These are phyloP conservation scores for Tillandsia leiboldiana DNA, from an alignment of 176 grass and related monocot species.

Conservation along the genomic window DNA sequence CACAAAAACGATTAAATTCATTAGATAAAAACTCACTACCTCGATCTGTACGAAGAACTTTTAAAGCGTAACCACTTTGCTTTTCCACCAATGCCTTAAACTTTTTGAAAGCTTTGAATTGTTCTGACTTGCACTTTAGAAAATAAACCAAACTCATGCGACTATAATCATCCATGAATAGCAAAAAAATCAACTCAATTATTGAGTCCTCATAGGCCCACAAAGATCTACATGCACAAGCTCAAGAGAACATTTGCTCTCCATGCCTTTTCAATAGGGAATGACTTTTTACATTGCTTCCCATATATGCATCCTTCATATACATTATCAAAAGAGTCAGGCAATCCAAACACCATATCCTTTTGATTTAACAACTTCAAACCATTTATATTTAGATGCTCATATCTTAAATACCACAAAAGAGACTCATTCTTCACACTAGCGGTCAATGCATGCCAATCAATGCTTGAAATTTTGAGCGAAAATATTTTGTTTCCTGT, in stretches of 20 bases:
- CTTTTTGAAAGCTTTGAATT: not conserved
- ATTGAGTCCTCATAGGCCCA: too few species aligned
- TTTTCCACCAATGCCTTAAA: not conserved
- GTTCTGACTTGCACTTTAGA: not conserved
- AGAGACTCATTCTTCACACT: too few species aligned
- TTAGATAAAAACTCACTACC: not conserved
- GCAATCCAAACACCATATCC: too few species aligned
- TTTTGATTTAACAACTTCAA: too few species aligned
- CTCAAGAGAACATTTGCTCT: not conserved
- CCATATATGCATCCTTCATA: not conserved
- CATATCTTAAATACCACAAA: too few species aligned
- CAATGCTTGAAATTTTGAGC: too few species aligned
- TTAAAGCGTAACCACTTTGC: not conserved
- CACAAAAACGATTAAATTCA: not conserved
- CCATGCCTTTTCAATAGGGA: not conserved
- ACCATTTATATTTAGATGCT: too few species aligned
- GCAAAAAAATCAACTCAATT: too few species aligned
- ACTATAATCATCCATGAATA: not conserved
- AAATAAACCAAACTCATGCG: not conserved
- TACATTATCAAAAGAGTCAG: not conserved
- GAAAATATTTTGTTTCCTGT: too few species aligned
- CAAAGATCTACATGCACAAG: not conserved
- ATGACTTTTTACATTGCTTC: not conserved
- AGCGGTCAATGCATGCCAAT: too few species aligned
- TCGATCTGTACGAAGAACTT: not conserved